These are phyloP conservation scores for Agaricus subrufescens DNA, from an alignment of 768 basidiomycete species.

Conservation along the genomic window DNA sequence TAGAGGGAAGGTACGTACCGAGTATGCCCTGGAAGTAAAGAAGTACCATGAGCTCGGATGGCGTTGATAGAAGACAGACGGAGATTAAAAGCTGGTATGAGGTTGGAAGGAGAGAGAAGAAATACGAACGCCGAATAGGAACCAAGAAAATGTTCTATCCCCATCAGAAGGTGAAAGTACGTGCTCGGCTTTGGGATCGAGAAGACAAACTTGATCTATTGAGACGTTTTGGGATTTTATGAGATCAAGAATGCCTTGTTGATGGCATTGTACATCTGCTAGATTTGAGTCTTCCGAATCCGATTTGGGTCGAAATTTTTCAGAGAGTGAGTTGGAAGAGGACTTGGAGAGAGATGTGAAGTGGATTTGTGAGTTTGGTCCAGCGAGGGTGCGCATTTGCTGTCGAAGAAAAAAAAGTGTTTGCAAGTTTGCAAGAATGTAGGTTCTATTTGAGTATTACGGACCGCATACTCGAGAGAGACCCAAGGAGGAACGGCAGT, in stretches of 20 bases:
- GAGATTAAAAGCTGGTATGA: background rate
- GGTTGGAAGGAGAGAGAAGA: background rate
- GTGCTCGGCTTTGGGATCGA: slow-evolving; percentile 85
- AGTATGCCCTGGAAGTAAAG: slow-evolving; percentile 26
- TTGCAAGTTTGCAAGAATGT: background rate
- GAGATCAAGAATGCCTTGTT: slow-evolving; percentile 52
- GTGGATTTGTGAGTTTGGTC: slow-evolving; percentile 55
- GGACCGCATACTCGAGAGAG: slow-evolving; percentile 81
- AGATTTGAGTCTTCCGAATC: slow-evolving; percentile 9
- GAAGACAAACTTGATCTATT: slow-evolving; percentile 73
- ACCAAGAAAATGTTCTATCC: slow-evolving; percentile 73
- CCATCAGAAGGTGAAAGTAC: slow-evolving; percentile 74
- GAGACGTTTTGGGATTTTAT: slow-evolving; percentile 37
- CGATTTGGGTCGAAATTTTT: slow-evolving; percentile 10
- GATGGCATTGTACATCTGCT: slow-evolving; percentile 42
- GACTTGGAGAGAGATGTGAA: slow-evolving; percentile 86
- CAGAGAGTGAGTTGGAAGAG: slow-evolving; percentile 51
- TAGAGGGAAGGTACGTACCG: slow-evolving; percentile 19
- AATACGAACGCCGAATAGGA: slow-evolving; percentile 78
- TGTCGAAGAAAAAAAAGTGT: background rate
- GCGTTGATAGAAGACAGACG: background rate
- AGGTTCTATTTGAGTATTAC: slow-evolving; percentile 16
- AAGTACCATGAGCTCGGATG: background rate
- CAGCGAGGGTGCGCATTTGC: slow-evolving; percentile 85
- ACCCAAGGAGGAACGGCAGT: slow-evolving; percentile 86